phyloP scores from a whole-genome alignment of 176 grass and related monocot genomes.

The Hordeum vulgare region DNA sequence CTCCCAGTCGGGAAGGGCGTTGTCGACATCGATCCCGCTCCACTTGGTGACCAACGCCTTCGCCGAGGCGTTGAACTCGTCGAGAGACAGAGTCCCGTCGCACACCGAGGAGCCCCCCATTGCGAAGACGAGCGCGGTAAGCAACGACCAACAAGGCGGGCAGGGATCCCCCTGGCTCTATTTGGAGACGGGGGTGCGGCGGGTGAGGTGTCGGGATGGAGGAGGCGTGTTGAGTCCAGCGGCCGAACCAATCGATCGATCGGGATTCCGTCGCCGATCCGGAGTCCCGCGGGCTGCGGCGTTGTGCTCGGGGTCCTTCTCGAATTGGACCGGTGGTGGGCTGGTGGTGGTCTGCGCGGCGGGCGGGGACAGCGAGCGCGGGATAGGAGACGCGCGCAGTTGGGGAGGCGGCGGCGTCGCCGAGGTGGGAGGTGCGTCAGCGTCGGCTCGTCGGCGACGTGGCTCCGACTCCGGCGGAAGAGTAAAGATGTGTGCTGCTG shows the following conservation, averaged over 20 bases:
- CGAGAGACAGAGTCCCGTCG: conserved; percentile 44
- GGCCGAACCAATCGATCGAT: neutral
- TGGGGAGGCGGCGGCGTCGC: neutral
- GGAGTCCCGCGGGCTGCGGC: neutral
- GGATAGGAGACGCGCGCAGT: neutral
- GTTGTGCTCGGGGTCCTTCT: neutral
- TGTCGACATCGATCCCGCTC: conserved; percentile 42
- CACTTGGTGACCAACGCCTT: conserved; percentile 46
- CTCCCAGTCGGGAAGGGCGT: conserved; percentile 50
- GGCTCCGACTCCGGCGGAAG: neutral
- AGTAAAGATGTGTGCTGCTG: too few relatives aligned
- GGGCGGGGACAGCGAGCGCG: neutral
- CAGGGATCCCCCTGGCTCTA: neutral
- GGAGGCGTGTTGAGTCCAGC: neutral
- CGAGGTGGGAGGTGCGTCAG: neutral
- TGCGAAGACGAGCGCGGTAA: neutral
- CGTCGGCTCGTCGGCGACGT: neutral
- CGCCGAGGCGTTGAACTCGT: conserved; percentile 51
- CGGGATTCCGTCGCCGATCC: neutral
- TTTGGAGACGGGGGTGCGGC: neutral
- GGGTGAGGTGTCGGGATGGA: neutral
- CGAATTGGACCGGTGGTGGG: neutral
- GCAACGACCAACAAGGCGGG: neutral
- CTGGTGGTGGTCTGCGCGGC: neutral
- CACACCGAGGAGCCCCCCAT: conserved; percentile 37